phyloP scores from a whole-genome alignment of 2,329 filamentous ascomycete genomes.

The Arthrobotrys iridis region DNA sequence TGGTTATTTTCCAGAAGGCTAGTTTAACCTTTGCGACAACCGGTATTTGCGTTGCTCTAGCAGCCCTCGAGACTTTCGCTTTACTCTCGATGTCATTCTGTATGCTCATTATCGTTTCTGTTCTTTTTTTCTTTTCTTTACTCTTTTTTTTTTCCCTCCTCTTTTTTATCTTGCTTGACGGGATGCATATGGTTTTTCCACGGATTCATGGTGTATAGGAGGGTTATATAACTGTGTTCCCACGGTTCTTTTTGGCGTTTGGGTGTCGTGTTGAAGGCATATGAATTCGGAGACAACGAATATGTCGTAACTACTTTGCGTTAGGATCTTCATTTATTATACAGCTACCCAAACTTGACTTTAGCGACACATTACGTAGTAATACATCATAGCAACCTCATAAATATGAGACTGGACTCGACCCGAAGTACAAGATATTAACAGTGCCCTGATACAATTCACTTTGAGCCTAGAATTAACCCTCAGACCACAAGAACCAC shows the following conservation, averaged over 20 bases:
- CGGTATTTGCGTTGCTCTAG: not conserved
- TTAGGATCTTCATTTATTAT: conserved; percentile 5
- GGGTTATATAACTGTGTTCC: no score
- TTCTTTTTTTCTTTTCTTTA: not conserved
- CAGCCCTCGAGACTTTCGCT: no score
- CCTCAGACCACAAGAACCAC: no score
- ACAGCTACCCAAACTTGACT: not conserved
- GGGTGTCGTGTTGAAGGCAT: not conserved
- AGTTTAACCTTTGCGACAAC: conserved; percentile 5
- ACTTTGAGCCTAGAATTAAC: no score
- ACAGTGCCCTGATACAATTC: no score
- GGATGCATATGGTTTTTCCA: no score
- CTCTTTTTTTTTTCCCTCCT: not conserved
- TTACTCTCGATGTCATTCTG: not conserved
- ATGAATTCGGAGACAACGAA: not conserved
- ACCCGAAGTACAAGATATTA: no score
- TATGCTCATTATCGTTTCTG: not conserved
- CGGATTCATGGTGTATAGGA: no score
- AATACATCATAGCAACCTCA: conserved; percentile 1
- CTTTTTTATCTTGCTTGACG: not conserved
- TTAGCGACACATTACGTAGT: conserved; percentile 24
- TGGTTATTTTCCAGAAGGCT: not conserved
- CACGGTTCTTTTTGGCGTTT: conserved; percentile 1
- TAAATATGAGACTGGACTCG: not conserved
- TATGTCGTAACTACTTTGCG: conserved; percentile 9